A percentile compares a stretch with the other conserved stretches of the same genome.
These are phyloP conservation scores for Hepatocystis sp. DNA, from an alignment of 169 alveolate genomes.

Conservation along the genomic window DNA sequence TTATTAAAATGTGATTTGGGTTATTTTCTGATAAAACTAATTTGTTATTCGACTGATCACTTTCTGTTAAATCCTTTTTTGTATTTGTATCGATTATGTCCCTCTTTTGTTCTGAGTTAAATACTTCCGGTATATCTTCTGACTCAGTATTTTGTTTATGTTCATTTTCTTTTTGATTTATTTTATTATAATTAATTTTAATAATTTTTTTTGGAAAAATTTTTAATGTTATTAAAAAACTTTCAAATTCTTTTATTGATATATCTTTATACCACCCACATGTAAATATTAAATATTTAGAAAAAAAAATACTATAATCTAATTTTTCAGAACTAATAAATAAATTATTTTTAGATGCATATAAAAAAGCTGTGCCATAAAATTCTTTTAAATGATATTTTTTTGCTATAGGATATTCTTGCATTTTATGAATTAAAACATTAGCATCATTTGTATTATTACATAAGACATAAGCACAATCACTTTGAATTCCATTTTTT, in stretches of 20 bases:
- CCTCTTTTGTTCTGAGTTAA: no score
- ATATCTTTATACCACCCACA: conserved; percentile 87
- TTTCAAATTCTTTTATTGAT: conserved; percentile 81
- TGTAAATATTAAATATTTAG: conserved; percentile 80
- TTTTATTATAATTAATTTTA: conserved; percentile 42
- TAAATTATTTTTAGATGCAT: conserved; percentile 78
- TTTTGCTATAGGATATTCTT: conserved; percentile 86
- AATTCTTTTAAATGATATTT: conserved; percentile 82
- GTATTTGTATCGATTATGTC: neutral
- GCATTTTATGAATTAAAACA: conserved; percentile 80
- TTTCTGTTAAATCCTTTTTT: neutral
- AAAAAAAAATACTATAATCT: conserved; percentile 54
- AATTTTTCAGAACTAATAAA: conserved; percentile 50
- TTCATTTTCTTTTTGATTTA: no score
- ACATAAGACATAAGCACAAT: conserved; percentile 85
- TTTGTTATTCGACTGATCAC: neutral
- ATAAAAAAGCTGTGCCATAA: conserved; percentile 84
- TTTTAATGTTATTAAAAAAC: conserved; percentile 82
- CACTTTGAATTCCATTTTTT: conserved; percentile 85
- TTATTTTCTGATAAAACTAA: conserved; percentile 4
- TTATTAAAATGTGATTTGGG: conserved; percentile 40
- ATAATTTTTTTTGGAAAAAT: conserved; percentile 81
- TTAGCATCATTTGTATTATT: conserved; percentile 79
- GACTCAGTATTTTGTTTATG: no score
- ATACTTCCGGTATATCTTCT: no score